These are phyloP conservation scores for Zasmidium cellare DNA, from an alignment of 2,329 filamentous ascomycete species.

Conservation along the genomic window DNA sequence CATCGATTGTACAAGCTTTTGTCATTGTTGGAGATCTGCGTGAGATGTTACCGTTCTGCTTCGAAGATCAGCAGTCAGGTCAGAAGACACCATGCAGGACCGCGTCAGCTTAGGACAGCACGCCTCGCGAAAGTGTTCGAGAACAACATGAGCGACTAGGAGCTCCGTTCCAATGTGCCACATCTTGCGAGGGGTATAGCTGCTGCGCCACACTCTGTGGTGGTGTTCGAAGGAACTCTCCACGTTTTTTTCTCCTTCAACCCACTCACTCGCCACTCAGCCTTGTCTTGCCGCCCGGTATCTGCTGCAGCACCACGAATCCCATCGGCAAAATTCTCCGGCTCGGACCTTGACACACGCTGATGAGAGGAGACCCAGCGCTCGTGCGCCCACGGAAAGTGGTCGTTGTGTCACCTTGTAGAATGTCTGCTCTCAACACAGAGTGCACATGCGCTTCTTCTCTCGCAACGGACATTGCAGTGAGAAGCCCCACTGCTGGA, in stretches of 20 bases:
- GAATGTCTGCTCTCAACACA: too few relatives aligned
- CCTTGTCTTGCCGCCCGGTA: background rate
- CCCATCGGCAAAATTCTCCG: too few relatives aligned
- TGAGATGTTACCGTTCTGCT: conserved; percentile 6
- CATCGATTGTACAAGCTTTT: conserved; percentile 9
- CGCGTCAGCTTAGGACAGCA: conserved; percentile 17
- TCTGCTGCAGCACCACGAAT: too few relatives aligned
- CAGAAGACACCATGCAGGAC: conserved; percentile 20
- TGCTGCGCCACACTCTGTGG: conserved; percentile 9
- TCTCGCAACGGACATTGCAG: background rate
- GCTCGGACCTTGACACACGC: too few relatives aligned
- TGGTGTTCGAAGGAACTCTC: background rate
- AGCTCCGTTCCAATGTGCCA: background rate
- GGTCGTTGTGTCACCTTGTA: background rate
- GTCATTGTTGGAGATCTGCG: conserved; percentile 15
- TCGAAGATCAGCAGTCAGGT: conserved; percentile 15
- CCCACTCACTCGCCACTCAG: too few relatives aligned
- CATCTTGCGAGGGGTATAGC: background rate
- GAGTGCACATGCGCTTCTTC: background rate
- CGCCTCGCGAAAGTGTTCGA: background rate
- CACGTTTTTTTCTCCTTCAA: background rate
- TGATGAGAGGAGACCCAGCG: background rate
- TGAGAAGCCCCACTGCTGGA: background rate
- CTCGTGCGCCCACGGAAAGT: background rate
- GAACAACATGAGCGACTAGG: background rate